A percentile compares a stretch with the other conserved stretches of the same genome.
Evolutionary conservation across 345 rosid genomes (phyloP).

Genomic region (Arabidopsis thaliana): DNA sequence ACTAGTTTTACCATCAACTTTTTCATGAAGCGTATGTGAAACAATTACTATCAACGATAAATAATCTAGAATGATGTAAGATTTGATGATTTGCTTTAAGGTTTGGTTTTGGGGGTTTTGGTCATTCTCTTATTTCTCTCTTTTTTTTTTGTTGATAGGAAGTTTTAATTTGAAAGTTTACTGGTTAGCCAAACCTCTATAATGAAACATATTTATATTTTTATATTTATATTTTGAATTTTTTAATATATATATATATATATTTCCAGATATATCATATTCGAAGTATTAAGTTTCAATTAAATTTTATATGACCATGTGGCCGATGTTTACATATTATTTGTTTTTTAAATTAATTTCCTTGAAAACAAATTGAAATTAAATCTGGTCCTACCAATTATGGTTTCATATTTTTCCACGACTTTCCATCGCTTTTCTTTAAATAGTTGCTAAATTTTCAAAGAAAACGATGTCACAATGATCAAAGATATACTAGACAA

Average conservation of each 20-base stretch:
- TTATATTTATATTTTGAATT: no score
- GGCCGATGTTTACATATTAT: slow-evolving; percentile 14
- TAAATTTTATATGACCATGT: slow-evolving; percentile 6
- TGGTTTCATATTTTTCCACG: slow-evolving; percentile 7
- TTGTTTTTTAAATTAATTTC: slow-evolving; percentile 5
- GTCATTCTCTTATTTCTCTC: neutral
- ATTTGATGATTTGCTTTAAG: no score
- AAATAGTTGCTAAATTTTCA: slow-evolving; percentile 27
- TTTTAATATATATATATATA: no score
- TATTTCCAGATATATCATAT: neutral
- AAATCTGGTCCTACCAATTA: slow-evolving; percentile 36
- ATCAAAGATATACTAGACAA: neutral
- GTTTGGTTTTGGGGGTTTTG: neutral
- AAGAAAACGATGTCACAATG: slow-evolving; percentile 21
- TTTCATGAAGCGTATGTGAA: no score
- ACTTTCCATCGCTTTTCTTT: slow-evolving; percentile 21
- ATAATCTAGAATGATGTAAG: no score
- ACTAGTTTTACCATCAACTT: no score
- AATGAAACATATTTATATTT: no score
- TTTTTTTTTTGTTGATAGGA: no score
- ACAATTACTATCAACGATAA: no score
- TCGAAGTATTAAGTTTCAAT: neutral
- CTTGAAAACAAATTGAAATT: slow-evolving; percentile 1
- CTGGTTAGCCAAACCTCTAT: neutral
- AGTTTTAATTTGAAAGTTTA: no score